Percentiles rank a stretch among this genome's conserved stretches.
Evolutionary conservation across 495 filamentous ascomycete species (phyloP).

Genomic region (Rostrohypoxylon terebratum): DNA sequence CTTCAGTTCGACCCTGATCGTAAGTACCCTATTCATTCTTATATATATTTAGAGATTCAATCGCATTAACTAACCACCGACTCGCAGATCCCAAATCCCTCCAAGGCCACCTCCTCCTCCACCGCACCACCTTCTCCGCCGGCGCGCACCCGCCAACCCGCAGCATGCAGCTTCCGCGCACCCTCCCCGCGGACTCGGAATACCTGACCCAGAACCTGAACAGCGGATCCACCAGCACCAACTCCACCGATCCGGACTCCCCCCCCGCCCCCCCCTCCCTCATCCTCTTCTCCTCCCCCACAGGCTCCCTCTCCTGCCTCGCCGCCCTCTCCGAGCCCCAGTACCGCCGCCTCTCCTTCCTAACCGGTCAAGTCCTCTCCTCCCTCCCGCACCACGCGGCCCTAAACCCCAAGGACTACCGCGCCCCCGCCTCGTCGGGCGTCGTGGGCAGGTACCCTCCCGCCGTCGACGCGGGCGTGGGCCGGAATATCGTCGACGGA

Average conservation of each 20-base stretch:
- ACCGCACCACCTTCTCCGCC: slow-evolving; percentile 83
- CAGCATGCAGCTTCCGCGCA: slow-evolving; percentile 79
- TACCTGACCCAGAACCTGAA: slow-evolving; percentile 55
- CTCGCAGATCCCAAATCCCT: slow-evolving; percentile 90
- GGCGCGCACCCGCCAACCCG: slow-evolving; percentile 79
- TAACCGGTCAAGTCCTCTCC: slow-evolving; percentile 81
- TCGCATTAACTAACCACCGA: slow-evolving; percentile 41
- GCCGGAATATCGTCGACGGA: slow-evolving; percentile 65
- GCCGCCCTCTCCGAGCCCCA: slow-evolving; percentile 80
- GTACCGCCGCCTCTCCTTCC: slow-evolving; percentile 85
- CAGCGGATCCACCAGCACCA: slow-evolving; percentile 38
- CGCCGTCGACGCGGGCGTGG: slow-evolving; percentile 60
- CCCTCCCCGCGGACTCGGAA: slow-evolving; percentile 55
- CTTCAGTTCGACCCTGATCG: slow-evolving; percentile 94
- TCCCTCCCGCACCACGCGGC: slow-evolving; percentile 80
- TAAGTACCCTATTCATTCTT: slow-evolving; percentile 50
- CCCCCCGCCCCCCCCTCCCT: slow-evolving; percentile 63
- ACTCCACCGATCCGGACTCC: slow-evolving; percentile 27
- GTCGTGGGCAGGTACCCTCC: slow-evolving; percentile 46
- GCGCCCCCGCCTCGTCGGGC: slow-evolving; percentile 57
- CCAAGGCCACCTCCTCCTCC: slow-evolving; percentile 86
- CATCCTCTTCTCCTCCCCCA: slow-evolving; percentile 75
- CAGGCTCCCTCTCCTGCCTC: slow-evolving; percentile 80
- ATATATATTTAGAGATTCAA: background rate
- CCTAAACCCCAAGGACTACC: slow-evolving; percentile 83